Conservation (phyloP, 768 basidiomycete genomes). For the Auriscalpium orientale region DNA sequence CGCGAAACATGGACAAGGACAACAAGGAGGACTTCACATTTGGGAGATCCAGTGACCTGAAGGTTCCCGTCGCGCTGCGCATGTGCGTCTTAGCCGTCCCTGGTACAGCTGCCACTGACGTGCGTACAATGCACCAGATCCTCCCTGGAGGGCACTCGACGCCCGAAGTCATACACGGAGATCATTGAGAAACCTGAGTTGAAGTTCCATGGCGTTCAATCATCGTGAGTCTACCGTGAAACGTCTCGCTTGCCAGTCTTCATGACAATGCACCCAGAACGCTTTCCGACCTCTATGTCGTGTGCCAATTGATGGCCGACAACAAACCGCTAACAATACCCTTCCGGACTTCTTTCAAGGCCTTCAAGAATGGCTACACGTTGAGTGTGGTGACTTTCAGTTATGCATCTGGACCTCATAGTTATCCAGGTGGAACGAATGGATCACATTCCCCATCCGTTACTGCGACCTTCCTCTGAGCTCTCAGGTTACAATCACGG, state of each 20-base stretch:
- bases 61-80: constrained; percentile 78
- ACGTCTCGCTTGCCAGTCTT: background rate
- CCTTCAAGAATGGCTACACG: constrained; percentile 80
- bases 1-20: constrained; percentile 43
- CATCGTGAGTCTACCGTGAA: constrained; percentile 42
- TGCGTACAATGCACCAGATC: constrained; percentile 39
- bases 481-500: constrained; percentile 87
- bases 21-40: constrained; percentile 88
- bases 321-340: constrained; percentile 91
- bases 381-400: constrained; percentile 26
- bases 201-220: constrained; percentile 80
- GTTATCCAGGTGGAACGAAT: constrained; percentile 82
- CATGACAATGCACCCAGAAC: constrained; percentile 39
- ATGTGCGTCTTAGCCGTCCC: constrained; percentile 42
- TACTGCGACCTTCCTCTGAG: constrained; percentile 89
- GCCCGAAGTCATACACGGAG: constrained; percentile 66
- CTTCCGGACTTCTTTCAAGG: constrained; percentile 86
- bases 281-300: constrained; percentile 89
- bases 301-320: constrained; percentile 85
- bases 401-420: too few relatives aligned
- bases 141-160: constrained; percentile 77
- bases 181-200: constrained; percentile 78
- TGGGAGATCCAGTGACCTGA: constrained; percentile 83
- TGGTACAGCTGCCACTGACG: background rate
- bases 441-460: constrained; percentile 84